These are phyloP conservation scores for Botrytis porri DNA, from an alignment of 2,329 filamentous ascomycete species.

Conservation along the genomic window DNA sequence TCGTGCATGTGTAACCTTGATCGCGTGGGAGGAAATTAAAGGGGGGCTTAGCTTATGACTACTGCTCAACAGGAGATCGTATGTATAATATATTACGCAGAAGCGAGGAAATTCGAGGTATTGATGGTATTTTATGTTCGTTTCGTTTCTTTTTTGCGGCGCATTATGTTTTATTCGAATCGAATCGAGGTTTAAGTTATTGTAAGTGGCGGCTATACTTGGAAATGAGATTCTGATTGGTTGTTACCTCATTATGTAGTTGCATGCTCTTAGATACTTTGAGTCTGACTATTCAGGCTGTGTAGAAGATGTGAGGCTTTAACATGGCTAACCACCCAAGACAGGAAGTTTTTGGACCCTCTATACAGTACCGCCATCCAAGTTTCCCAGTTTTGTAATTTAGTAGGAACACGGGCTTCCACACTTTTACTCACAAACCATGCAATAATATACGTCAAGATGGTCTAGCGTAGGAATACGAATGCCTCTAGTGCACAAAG, in stretches of 20 bases:
- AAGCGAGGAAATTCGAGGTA: neutral
- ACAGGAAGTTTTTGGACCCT: neutral
- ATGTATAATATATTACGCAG: neutral
- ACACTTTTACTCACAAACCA: neutral
- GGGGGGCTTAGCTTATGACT: slow-evolving; percentile 2
- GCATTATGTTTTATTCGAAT: neutral
- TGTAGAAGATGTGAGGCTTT: neutral
- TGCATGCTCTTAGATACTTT: neutral
- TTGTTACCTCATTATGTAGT: neutral
- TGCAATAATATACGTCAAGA: neutral
- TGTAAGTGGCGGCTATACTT: neutral
- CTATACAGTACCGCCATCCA: neutral
- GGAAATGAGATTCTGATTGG: neutral
- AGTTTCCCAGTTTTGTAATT: neutral
- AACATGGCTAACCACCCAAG: neutral
- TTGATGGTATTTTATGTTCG: neutral
- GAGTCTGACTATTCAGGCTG: neutral
- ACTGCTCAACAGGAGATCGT: neutral
- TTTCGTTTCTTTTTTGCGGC: neutral
- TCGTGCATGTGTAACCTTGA: neutral
- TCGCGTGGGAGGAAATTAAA: neutral
- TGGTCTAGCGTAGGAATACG: neutral
- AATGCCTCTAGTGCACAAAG: neutral
- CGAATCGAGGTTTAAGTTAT: neutral
- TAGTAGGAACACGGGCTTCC: neutral